Evolutionary conservation across 169 alveolate species (phyloP).

Genomic region (Blepharisma undulans): DNA sequence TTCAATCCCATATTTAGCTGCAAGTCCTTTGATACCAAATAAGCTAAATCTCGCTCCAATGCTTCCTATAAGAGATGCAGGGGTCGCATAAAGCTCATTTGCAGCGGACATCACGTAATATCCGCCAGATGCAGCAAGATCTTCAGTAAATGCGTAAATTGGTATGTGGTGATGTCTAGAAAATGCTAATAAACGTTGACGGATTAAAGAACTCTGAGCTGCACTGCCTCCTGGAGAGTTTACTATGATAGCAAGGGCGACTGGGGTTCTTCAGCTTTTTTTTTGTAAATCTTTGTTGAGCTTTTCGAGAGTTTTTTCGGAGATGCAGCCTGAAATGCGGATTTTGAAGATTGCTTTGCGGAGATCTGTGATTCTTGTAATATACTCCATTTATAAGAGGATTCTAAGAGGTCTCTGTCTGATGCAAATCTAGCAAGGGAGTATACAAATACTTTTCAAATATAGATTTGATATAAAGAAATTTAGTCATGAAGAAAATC

Average conservation of each 20-base stretch:
- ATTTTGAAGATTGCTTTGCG: background rate
- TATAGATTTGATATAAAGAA: too few relatives aligned
- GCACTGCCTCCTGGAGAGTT: conserved; percentile 58
- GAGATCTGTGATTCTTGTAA: background rate
- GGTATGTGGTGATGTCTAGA: conserved; percentile 30
- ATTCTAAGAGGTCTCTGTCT: background rate
- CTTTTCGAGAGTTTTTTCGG: background rate
- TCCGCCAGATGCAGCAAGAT: conserved; percentile 51
- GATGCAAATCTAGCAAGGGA: too few relatives aligned
- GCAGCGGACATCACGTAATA: conserved; percentile 42
- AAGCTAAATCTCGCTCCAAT: conserved; percentile 33
- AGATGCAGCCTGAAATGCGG: background rate
- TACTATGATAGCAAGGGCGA: conserved; percentile 44
- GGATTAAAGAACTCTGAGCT: conserved; percentile 17
- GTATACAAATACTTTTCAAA: too few relatives aligned
- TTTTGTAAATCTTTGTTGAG: background rate
- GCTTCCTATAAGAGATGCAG: conserved; percentile 41
- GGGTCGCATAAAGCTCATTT: conserved; percentile 30
- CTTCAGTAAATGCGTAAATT: conserved; percentile 44
- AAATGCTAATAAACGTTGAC: background rate
- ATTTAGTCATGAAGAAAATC: background rate
- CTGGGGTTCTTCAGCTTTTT: background rate
- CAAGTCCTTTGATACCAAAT: conserved; percentile 11
- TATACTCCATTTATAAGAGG: background rate
- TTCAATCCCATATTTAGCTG: conserved; percentile 34